Base-by-base conservation (phyloP, 805 yeast genomes). In the Ogataea dorogensis region DNA sequence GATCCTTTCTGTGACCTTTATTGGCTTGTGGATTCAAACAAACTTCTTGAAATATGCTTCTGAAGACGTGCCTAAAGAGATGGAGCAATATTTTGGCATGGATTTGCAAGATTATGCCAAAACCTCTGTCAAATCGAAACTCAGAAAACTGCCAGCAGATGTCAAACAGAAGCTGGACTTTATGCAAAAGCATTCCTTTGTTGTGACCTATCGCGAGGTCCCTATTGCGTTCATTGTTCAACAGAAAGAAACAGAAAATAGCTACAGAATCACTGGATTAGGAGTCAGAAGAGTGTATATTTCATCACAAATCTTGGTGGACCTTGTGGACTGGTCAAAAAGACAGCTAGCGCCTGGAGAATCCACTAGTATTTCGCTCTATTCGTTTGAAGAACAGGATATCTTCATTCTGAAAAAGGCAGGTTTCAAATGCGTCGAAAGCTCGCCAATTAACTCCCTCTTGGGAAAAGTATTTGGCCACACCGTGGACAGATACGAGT, bases 211-310 rank as follows among this genome's bases (percentile, higher is more conserved):
- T 61, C 73, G 89, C 52, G 74, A 73, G n/a, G 65, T 79, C 1
- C 89, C 93, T 12, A 78, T 85, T 53, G 87, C 88, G 0, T 64
- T 79, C 23, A 64, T 73, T 19, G 69, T 80, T 0, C 40, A 65
- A 8, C 63, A 72, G 28, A 59, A 61, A 16, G 61, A 65, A 11
- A 59, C 67, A 17, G 32, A 17, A 8, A 29, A 34, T 12, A 20
- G 20, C 1, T 68, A 73, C 44, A 68, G 67, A 14, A 73, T 81
- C 40, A 69, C 65, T 21, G 76, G 81, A 30, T 66, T 79, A 5
- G 83, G 83, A 40, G 75, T 81, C 29, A 74, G 88, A 59, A 75
- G 75, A 51, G 88, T 82, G 2, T 84, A 84, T 55, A 58, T 72
- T 16, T 70, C 68, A 42, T 75, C 81, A 7, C 87, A 84, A 16